Evolutionary conservation across 306 rosid species (phyloP), one percentile per base, ranked within the genome.

Genomic region (Cicer chorassanicum): DNA sequence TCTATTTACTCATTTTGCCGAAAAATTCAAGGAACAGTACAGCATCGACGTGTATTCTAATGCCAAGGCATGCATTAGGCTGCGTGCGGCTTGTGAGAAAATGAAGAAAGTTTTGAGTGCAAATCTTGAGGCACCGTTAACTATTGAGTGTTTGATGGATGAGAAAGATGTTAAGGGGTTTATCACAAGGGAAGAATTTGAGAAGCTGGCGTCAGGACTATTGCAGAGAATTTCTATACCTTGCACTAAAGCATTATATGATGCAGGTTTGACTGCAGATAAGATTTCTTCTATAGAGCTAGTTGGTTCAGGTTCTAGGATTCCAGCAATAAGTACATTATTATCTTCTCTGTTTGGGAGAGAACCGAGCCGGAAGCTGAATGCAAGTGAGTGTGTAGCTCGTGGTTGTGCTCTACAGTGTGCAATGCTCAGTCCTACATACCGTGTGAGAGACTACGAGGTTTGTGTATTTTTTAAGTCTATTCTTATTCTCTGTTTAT

Each of bases 341-440:
- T 74, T 95, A 78, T 69, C 84, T 82, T 84, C 87, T 57, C 51
- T 89, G 19, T 95, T 92, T 86, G 77, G 77, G 68, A 87, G 72
- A 82, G 99, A 92, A 81, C 98, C 98, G 13, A 87, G 93, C 70
- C 88, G 99, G 59, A 83, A 81, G 74, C 80, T 95, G 80, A 95
- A 95, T 88, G 98, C 97, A 29, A 95, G 99, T 83, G 98, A 95
- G 76, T 95, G 99, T 81, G 99, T 95, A 60, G 98, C 99, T 72
- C 98, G 98, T 64, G 99, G 98, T 73, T 95, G 97, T 70, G 97
- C 98, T 83, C 90, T 95, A 70, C 97, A 89, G 77, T 92, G 99
- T 79, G 99, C 99, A 51, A 95, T 95, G 99, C 98, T 95, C 9
- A 89, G 97, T 82, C 98, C 97, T 7, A 51, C 82, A 78, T 95